phyloP scores from a whole-genome alignment of 2,329 filamentous ascomycete species.

The Colletotrichum tamarilloi region DNA sequence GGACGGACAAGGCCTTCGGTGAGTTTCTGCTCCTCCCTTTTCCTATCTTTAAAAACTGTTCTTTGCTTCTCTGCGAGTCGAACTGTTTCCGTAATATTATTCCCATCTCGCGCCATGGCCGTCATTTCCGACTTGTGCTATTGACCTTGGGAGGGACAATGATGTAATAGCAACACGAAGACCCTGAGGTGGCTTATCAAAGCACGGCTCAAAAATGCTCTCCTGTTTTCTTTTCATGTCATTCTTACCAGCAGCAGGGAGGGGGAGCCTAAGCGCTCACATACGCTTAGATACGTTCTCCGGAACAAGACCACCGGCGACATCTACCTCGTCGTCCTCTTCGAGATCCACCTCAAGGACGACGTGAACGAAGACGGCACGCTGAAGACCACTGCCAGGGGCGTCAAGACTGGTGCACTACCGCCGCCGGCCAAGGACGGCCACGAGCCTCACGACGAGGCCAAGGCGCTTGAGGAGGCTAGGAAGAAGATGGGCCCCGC shows the following conservation, averaged over 20 bases:
- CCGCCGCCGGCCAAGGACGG: conserved; percentile 36
- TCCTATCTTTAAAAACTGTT: conserved; percentile 15
- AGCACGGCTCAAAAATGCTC: background rate
- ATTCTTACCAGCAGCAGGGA: conserved; percentile 42
- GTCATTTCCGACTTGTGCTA: background rate
- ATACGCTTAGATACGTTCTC: conserved; percentile 90
- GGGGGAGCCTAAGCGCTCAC: conserved; percentile 70
- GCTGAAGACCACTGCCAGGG: conserved; percentile 56
- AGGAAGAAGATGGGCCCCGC: conserved; percentile 48
- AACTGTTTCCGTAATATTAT: background rate
- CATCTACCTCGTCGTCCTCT: conserved; percentile 83
- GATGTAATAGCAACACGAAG: background rate
- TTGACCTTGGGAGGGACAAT: background rate
- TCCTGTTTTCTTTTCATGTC: conserved; percentile 21
- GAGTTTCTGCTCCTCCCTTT: conserved; percentile 47
- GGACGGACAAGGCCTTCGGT: conserved; percentile 83
- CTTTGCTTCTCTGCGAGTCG: conserved; percentile 17
- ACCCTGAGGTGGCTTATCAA: background rate
- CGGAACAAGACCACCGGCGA: conserved; percentile 81
- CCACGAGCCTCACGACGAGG: conserved; percentile 44
- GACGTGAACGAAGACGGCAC: conserved; percentile 70
- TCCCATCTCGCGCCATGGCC: background rate
- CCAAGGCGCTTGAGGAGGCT: conserved; percentile 51
- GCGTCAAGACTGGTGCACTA: conserved; percentile 41
- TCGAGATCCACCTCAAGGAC: conserved; percentile 79